phyloP scores from a whole-genome alignment of 179 eudicot species.

The Corrigiola litoralis region DNA sequence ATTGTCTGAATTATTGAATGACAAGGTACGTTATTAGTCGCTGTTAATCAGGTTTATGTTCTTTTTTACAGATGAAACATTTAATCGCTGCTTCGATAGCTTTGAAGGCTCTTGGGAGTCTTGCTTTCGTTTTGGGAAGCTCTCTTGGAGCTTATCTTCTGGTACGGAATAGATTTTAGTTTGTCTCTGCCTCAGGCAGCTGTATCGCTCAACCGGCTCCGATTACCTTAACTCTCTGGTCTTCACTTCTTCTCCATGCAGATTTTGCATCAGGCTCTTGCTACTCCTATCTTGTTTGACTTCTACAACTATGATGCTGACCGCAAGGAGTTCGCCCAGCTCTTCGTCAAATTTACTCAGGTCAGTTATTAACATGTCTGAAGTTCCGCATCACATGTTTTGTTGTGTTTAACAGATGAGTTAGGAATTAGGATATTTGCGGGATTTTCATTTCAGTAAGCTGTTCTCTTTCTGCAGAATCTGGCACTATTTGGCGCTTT shows the following conservation, averaged over 20 bases:
- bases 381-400: background rate
- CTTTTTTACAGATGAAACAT: slow-evolving; percentile 49
- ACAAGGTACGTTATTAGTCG: background rate
- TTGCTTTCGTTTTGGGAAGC: slow-evolving; percentile 72
- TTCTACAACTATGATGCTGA: slow-evolving; percentile 84
- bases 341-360: slow-evolving; percentile 80
- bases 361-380: slow-evolving; percentile 23
- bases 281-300: slow-evolving; percentile 68
- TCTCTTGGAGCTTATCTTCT: slow-evolving; percentile 71
- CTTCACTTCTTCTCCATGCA: slow-evolving; percentile 17
- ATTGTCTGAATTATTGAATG: background rate
- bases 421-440: background rate
- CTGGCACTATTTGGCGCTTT: slow-evolving; percentile 76
- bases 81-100: slow-evolving; percentile 60
- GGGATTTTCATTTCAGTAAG: background rate
- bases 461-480: slow-evolving; percentile 37
- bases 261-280: slow-evolving; percentile 69
- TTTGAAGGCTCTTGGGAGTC: slow-evolving; percentile 67
- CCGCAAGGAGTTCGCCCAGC: slow-evolving; percentile 53
- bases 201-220: background rate
- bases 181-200: background rate
- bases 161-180: slow-evolving; percentile 32
- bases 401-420: background rate
- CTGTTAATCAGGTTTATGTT: background rate
- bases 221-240: background rate